Percentiles rank a stretch among this genome's conserved stretches.
phyloP scores from a whole-genome alignment of 2,329 filamentous ascomycete species.

The Ophiostoma sp. region DNA sequence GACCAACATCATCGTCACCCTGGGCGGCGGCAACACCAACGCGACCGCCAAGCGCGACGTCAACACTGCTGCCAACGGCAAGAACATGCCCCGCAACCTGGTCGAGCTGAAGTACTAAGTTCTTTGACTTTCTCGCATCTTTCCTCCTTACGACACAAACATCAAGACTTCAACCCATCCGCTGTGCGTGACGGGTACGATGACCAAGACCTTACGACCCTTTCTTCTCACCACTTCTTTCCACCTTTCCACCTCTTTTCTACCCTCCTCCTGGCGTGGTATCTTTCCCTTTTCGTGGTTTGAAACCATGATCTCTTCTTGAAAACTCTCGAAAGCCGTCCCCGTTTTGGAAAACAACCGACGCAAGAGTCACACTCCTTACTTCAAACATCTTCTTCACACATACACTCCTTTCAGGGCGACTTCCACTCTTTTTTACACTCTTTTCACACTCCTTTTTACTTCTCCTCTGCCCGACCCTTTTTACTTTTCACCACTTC shows the following conservation, averaged over 20 bases:
- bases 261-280: constrained; percentile 5
- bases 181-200: constrained; percentile 25
- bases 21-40: constrained; percentile 31
- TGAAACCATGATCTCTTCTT: constrained; percentile 14
- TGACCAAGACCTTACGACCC: constrained; percentile 1
- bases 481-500: neutral
- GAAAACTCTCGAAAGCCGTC: neutral
- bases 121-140: neutral
- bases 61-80: constrained; percentile 20
- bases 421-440: constrained; percentile 18
- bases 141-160: constrained; percentile 3
- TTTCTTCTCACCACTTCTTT: neutral
- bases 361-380: constrained; percentile 3
- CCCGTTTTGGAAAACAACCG: neutral
- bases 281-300: constrained; percentile 16
- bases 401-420: constrained; percentile 1
- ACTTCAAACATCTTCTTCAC: neutral
- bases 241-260: neutral
- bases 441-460: neutral
- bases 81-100: constrained; percentile 31
- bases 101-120: constrained; percentile 30
- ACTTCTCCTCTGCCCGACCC: constrained; percentile 16
- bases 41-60: constrained; percentile 22
- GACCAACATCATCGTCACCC: constrained; percentile 39
- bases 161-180: constrained; percentile 16